Percentiles rank a stretch among this genome's conserved stretches.
These are phyloP conservation scores for Teratosphaeria pseudoeucalypti DNA, from an alignment of 2,329 filamentous ascomycete species.

Conservation along the genomic window DNA sequence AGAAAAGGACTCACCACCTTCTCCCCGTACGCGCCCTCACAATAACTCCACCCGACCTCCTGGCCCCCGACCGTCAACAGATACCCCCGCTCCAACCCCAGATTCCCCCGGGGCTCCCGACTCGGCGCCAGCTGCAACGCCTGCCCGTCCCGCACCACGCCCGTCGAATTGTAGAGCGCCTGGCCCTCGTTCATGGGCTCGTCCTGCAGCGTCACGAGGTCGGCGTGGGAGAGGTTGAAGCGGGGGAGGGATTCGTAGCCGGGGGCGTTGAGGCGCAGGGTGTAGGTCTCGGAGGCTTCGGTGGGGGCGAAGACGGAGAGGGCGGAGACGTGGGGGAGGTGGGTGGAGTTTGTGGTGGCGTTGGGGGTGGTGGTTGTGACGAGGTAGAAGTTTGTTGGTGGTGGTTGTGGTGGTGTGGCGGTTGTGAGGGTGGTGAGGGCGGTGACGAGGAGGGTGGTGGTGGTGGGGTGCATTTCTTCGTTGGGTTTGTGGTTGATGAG, in stretches of 20 bases:
- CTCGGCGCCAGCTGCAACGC: slow-evolving; percentile 26
- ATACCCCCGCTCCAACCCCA: slow-evolving; percentile 27
- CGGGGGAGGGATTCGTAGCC: slow-evolving; percentile 30
- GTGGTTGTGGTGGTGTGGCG: slow-evolving; percentile 1
- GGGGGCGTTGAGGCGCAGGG: slow-evolving; percentile 28
- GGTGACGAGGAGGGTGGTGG: not conserved
- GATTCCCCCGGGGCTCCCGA: slow-evolving; percentile 22
- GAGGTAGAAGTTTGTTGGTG: slow-evolving; percentile 27
- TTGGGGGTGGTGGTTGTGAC: slow-evolving; percentile 28
- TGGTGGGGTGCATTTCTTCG: slow-evolving; percentile 4
- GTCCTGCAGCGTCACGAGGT: slow-evolving; percentile 21
- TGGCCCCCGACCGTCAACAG: slow-evolving; percentile 28
- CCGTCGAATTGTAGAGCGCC: slow-evolving; percentile 26
- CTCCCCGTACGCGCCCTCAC: slow-evolving; percentile 22
- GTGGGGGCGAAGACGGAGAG: slow-evolving; percentile 30
- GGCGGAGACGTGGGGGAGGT: slow-evolving; percentile 27
- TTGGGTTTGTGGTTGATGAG: not conserved
- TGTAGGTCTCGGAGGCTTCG: slow-evolving; percentile 21
- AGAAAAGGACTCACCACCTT: slow-evolving; percentile 22
- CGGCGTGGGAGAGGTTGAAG: slow-evolving; percentile 28
- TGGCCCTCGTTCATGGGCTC: slow-evolving; percentile 21
- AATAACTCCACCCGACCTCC: slow-evolving; percentile 31
- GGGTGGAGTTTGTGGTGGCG: slow-evolving; percentile 18
- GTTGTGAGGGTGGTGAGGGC: slow-evolving; percentile 3
- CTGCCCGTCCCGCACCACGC: slow-evolving; percentile 14